Base-by-base conservation (phyloP, 345 rosid species). In the Eucalyptus tenuipes region DNA sequence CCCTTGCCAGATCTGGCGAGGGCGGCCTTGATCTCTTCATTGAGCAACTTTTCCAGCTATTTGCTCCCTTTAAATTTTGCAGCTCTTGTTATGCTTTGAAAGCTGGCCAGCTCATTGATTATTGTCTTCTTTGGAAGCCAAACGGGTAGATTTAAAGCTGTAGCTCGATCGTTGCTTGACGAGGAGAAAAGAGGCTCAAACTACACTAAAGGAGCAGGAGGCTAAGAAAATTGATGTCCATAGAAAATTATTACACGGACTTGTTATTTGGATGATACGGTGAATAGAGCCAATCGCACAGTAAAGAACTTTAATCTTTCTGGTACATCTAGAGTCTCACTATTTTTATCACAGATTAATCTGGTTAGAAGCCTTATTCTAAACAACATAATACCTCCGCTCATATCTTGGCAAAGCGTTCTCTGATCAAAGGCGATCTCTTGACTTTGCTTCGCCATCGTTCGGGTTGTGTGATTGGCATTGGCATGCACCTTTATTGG, bases 1-100 rank as follows among this genome's bases (percentile, higher is more conserved):
- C 57, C 10, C 25, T 52, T 1, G 2, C 57, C 1, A 18, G 25
- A 2, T 20, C 2, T 52, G 10, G 10, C 2, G 5, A 52, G 57
- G 25, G 10, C 10, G 1, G 57, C 57, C 47, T 75, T 13, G 27
- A 75, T 37, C 15, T 75, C 29, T 22, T 24, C 47, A 20, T 75
- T 3, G 4, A 75, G 8, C 82, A 37, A 75, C 29, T 37, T 68
- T 68, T 33, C 24, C 80, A 3, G 82, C 82, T 20, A 75, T 29
- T 37, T 37, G 8, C 24, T 75, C 82, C 82, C 25, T 10, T 3
- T 10, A 37, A 37, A 20, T 20, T 75, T 18, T 75, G 82, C 82
- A 9, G 80, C 25, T 33, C 25, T 33, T 33, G 20, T 68, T 68
- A 33, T 18, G 80, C 80, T 33, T 33, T 17, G 80, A 68, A 68